Percentiles rank a stretch among this genome's conserved stretches.
Evolutionary conservation across 2,329 filamentous ascomycete species (phyloP).

Genomic region (Penicillium sp.): DNA sequence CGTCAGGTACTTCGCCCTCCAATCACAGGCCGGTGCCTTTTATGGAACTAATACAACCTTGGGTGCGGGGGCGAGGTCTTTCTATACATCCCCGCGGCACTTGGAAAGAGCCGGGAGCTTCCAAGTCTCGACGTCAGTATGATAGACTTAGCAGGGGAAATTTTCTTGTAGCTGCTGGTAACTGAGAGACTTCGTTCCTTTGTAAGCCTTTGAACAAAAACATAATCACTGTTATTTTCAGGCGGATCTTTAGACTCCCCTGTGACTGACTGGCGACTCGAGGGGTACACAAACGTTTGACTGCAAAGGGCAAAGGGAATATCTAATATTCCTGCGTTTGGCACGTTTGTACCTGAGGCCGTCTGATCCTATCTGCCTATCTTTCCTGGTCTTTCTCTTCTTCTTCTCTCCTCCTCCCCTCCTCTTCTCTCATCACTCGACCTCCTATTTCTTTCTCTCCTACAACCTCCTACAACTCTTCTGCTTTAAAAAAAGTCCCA

Average conservation of each 20-base stretch:
- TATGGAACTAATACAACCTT: not conserved
- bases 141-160: conserved; percentile 28
- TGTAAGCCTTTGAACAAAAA: not conserved
- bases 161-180: not conserved
- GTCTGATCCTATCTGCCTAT: not conserved
- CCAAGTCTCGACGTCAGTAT: conserved; percentile 43
- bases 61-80: not conserved
- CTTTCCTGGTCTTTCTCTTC: not conserved
- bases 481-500: not conserved
- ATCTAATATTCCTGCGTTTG: not conserved
- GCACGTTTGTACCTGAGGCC: not conserved
- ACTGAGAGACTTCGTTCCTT: not conserved
- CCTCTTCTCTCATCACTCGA: no score
- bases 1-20: conserved; percentile 16
- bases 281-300: not conserved
- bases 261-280: not conserved
- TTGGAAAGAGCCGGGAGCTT: conserved; percentile 24
- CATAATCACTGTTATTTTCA: not conserved
- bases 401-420: not conserved
- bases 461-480: not conserved
- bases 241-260: not conserved
- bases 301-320: not conserved
- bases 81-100: not conserved
- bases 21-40: conserved; percentile 20
- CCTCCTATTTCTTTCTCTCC: no score